These are phyloP conservation scores for Yamadazyma blattariae DNA, from an alignment of 1,139 yeast species.

Conservation along the genomic window DNA sequence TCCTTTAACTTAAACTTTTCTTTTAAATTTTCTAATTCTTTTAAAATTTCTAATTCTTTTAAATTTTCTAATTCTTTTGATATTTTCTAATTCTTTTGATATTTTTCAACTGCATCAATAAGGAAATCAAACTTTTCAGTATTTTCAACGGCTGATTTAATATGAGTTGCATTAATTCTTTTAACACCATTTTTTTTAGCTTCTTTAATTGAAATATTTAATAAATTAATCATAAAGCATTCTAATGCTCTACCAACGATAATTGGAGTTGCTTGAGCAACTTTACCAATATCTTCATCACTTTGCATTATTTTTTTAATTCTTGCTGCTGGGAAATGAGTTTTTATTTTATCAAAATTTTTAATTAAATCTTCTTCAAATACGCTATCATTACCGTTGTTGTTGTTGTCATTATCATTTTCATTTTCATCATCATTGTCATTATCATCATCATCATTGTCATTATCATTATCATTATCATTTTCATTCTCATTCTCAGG, in stretches of 20 bases:
- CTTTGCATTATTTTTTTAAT: conserved; percentile 96
- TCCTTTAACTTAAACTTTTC: too few species aligned
- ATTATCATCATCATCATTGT: conserved; percentile 23
- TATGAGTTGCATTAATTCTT: conserved; percentile 79
- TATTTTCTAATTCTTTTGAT: conserved; percentile 24
- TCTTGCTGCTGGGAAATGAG: conserved; percentile 96
- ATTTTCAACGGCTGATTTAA: conserved; percentile 77
- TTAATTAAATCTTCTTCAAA: conserved; percentile 30
- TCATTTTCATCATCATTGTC: neutral
- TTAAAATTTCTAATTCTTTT: too few species aligned
- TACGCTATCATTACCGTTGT: neutral
- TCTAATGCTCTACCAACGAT: conserved; percentile 95
- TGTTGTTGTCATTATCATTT: too few species aligned
- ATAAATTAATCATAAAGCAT: conserved; percentile 84
- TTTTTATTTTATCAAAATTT: conserved; percentile 61
- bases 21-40: too few species aligned
- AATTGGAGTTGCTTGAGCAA: conserved; percentile 97
- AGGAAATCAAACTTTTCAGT: conserved; percentile 93
- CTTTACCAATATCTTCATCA: conserved; percentile 97
- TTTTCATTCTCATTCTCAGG: neutral
- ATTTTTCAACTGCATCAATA: conserved; percentile 68
- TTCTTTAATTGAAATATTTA: conserved; percentile 77
- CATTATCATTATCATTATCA: conserved; percentile 1
- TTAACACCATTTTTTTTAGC: conserved; percentile 76
- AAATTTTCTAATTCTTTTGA: too few species aligned